Conservation (phyloP, 2,329 filamentous ascomycete species). For the Thelonectria discophora region DNA sequence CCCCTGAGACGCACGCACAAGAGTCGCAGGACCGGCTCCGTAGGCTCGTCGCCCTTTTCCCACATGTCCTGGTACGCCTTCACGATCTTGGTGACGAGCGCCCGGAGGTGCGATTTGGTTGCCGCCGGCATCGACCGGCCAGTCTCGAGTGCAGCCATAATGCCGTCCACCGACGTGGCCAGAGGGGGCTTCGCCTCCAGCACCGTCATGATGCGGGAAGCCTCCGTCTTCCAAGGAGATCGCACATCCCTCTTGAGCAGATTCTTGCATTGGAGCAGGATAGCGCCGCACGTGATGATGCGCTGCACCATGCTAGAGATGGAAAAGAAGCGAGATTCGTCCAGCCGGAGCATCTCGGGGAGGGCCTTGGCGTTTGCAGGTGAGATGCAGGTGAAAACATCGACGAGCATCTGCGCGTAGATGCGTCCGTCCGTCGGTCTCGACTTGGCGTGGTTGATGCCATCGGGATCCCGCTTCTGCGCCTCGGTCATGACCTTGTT, state of each 20-base stretch:
- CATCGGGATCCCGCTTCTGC: slow-evolving; percentile 74
- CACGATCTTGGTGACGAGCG: slow-evolving; percentile 65
- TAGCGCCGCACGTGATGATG: slow-evolving; percentile 77
- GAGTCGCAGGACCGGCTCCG: slow-evolving; percentile 69
- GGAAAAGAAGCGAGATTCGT: slow-evolving; percentile 66
- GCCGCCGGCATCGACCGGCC: slow-evolving; percentile 71
- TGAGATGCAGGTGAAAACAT: slow-evolving; percentile 75
- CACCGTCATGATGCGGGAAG: slow-evolving; percentile 73
- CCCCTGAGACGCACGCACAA: slow-evolving; percentile 72
- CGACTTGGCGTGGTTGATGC: slow-evolving; percentile 67
- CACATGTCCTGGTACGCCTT: slow-evolving; percentile 59
- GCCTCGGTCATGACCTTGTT: slow-evolving; percentile 72
- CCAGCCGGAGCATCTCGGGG: slow-evolving; percentile 79
- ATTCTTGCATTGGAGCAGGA: slow-evolving; percentile 83
- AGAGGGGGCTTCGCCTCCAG: slow-evolving; percentile 65
- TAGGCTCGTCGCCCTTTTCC: slow-evolving; percentile 52
- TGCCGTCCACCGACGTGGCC: slow-evolving; percentile 66
- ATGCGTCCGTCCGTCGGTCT: slow-evolving; percentile 74
- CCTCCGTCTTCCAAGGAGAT: slow-evolving; percentile 79
- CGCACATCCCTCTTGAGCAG: slow-evolving; percentile 83
- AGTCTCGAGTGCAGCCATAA: slow-evolving; percentile 69
- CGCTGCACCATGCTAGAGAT: slow-evolving; percentile 55
- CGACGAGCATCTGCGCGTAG: slow-evolving; percentile 79
- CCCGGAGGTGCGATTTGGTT: slow-evolving; percentile 67
- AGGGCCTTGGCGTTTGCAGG: slow-evolving; percentile 61